Base-by-base conservation (phyloP, 169 alveolate genomes). In the Plasmodium coatneyi region DNA sequence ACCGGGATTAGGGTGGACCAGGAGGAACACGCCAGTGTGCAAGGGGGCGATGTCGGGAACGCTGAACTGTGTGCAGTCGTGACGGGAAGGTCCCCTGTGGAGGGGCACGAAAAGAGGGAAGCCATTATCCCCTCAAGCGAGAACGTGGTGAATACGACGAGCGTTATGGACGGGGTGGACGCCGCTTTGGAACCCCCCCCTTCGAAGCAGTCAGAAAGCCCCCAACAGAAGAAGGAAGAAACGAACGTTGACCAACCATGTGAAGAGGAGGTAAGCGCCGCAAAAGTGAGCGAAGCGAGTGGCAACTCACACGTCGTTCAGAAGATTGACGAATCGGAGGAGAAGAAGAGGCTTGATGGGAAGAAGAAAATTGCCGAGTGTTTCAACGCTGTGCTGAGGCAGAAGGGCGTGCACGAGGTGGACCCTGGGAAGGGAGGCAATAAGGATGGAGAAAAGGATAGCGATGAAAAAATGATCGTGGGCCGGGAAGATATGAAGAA, bases 41-140 rank as follows among this genome's bases (percentile, higher is more conserved):
- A 12, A 14, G 60, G 60, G 6, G 60, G 60, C 19, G 7, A 49
- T 49, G 60, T 14, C 22, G 60, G 7, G 0, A 16, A 16, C n/a
- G 22, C 19, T 14, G 60, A 49, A 49, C 7, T 49, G 36, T n/a
- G 76, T 66, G 34, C 0, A 2, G 2, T 6, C 36, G 36, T 66
- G 16, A 9, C 30, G 16, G 30, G 25, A 25, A 66, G 5, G 14
- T 30, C 76, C n/a, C 39, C 34, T 25, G 36, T 5, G 76, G 76
- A 66, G 19, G 76, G 76, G 76, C 30, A 22, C 76, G 41, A 66
- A 66, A 66, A 66, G n/a, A 66, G 76, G 16, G 76, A 66, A 66
- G 76, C n/a, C 16, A 9, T 22, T 66, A 66, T 66, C 76, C 16
- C 76, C 30, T 10, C n/a, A n/a, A 66, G 76, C 4, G 76, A 4